Evolutionary conservation across 306 rosid genomes (phyloP), one percentile per base, ranked within the genome.

Genomic region (Acacia acuminata): DNA sequence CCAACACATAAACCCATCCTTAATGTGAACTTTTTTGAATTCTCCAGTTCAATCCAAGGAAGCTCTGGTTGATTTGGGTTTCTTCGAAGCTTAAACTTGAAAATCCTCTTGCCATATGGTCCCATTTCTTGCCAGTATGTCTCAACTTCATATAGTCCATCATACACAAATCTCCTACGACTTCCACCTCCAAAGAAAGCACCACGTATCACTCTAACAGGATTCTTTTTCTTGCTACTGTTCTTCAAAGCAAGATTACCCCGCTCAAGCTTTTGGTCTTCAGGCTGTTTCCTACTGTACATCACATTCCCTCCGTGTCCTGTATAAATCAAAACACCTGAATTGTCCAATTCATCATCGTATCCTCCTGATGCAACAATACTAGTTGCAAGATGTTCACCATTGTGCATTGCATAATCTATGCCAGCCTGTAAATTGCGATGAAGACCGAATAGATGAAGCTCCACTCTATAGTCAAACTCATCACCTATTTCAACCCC

Each of bases 401-500:
- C 81, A 60, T 75, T 75, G 17, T 64, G 77, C 80, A 76, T 89
- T 66, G 85, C 75, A 82, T 75, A 92, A 84, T 92, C 92, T 77
- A 90, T 90, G 70, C 94, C 97, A 81, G 82, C 86, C 16, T 85
- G 90, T 58, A 2, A 16, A 9, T 15, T 88, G 42, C 88, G 92
- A 81, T 90, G 93, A 75, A 92, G 89, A 56, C 97, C 93, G 42
- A 90, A 76, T 8, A 92, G 80, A 64, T 30, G 78, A 30, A 92
- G 94, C 84, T 92, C 94, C 43, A 89, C 71, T 79, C 94, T 84
- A 75, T 87, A 90, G 16, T 89, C 90, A 50, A 90, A 92, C 69
- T 90, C 93, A 77, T 92, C 94, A 14, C 94, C 94, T 55, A 92
- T 90, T 83, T 90, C 97, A 74, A 89, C 87, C 27, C 97, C 94